These are phyloP conservation scores for Dendrostoma leiphaemia DNA, from an alignment of 2,329 filamentous ascomycete species.

Conservation along the genomic window DNA sequence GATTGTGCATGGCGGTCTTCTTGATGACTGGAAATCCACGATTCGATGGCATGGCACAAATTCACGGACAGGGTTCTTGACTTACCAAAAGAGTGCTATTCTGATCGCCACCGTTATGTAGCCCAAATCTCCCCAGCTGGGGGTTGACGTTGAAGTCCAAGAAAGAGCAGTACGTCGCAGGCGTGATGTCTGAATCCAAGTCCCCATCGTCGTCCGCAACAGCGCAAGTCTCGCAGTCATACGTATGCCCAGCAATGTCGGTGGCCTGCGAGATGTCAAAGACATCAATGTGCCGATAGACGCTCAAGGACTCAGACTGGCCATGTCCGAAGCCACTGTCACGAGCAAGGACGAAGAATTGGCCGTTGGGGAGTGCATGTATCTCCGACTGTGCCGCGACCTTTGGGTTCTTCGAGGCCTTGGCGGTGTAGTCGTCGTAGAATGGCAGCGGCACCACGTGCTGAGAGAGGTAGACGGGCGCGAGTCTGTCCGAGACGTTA, in stretches of 20 bases:
- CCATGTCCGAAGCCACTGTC: slow-evolving; percentile 62
- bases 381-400: slow-evolving; percentile 69
- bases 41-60: too few species aligned
- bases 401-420: slow-evolving; percentile 32
- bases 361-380: slow-evolving; percentile 58
- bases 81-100: slow-evolving; percentile 49
- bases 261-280: slow-evolving; percentile 63
- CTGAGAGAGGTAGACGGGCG: slow-evolving; percentile 53
- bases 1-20: too few species aligned
- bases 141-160: slow-evolving; percentile 66
- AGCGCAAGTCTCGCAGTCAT: slow-evolving; percentile 35
- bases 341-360: slow-evolving; percentile 66
- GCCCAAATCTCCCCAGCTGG: slow-evolving; percentile 62
- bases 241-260: slow-evolving; percentile 50
- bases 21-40: too few species aligned
- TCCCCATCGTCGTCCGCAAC: slow-evolving; percentile 41
- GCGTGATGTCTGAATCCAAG: slow-evolving; percentile 51
- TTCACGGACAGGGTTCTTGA: neutral
- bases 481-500: slow-evolving; percentile 30
- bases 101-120: slow-evolving; percentile 66
- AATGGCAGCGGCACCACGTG: slow-evolving; percentile 66
- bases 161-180: slow-evolving; percentile 63
- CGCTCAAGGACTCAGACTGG: slow-evolving; percentile 46
- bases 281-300: slow-evolving; percentile 69
- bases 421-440: slow-evolving; percentile 49